Base-by-base conservation (phyloP, 257 asterid species). In the Echites panduratus region DNA sequence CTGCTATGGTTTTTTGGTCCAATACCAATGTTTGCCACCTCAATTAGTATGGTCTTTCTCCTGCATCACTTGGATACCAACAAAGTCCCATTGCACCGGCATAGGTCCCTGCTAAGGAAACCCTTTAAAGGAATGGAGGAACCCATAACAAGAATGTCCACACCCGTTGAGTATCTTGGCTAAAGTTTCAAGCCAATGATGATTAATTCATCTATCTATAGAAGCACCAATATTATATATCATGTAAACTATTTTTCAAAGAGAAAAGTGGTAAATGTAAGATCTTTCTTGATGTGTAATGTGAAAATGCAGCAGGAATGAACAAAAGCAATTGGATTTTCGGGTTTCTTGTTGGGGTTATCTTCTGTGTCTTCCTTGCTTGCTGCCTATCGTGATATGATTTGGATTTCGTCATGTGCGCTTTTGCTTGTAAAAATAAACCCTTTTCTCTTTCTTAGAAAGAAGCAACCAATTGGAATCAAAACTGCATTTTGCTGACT, bases 1-100 rank as follows among this genome's bases (percentile, higher is more conserved):
- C 64, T 89, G 84, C 68, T 87, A 9, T 89, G 93, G 96, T 87
- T 89, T 43, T 89, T 89, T 20, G 91, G 93, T 1, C 91, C 96
- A 6, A 86, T 89, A 7, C 96, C 96, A 2, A 89, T 89, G 96
- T 87, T 89, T 66, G 83, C 77, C 29, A 74, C 85, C 47, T 84
- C 90, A 8, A 66, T 89, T 38, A 53, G 66, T 9, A 87, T 80
- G 88, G 90, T 87, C 71, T 76, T 49, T 68, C 66, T 89, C 66
- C 89, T 89, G 71, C 86, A 87, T 65, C 82, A 78, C 29, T 67
- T 89, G 48, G 92, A 89, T 67, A 74, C 85, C 52, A 87, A 87
- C 75, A 84, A 86, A 7, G 47, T 74, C 20, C 72, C 87, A 16
- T 0, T 89, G 86, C 80, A 72, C 69, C 73, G 63, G 69, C 81